A percentile compares a stretch with the other conserved stretches of the same genome.
These are phyloP conservation scores for Chalaropsis thielavioides DNA, from an alignment of 2,329 filamentous ascomycete species.

Conservation along the genomic window DNA sequence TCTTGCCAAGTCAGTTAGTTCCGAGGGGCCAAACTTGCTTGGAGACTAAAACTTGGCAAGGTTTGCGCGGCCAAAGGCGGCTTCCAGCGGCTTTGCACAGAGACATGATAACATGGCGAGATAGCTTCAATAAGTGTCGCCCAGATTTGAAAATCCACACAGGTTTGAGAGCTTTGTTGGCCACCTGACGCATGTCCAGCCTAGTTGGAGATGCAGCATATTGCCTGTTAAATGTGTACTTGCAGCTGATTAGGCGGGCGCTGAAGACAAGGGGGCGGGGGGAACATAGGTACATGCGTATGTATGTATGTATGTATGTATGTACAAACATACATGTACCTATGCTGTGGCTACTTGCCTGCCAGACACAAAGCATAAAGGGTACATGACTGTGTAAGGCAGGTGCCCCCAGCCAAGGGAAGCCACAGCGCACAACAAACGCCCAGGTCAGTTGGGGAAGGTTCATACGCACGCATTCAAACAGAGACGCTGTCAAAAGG, in stretches of 20 bases:
- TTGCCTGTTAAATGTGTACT: background rate
- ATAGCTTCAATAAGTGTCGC: background rate
- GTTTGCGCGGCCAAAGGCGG: constrained; percentile 28
- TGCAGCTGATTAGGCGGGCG: background rate
- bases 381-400: background rate
- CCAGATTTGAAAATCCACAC: too few relatives aligned
- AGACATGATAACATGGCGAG: background rate
- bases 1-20: background rate
- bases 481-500: background rate
- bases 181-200: background rate
- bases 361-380: background rate
- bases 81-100: constrained; percentile 27
- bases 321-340: too few relatives aligned
- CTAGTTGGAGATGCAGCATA: background rate
- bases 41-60: background rate
- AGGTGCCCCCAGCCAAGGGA: background rate
- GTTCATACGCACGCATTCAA: background rate
- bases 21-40: background rate
- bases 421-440: background rate
- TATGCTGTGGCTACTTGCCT: background rate
- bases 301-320: too few relatives aligned
- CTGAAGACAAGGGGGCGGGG: background rate
- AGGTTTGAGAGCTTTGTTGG: background rate
- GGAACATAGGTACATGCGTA: background rate
- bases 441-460: background rate